These are phyloP conservation scores for Yamadazyma diospyri DNA, from an alignment of 1,139 yeast genomes.

Conservation along the genomic window DNA sequence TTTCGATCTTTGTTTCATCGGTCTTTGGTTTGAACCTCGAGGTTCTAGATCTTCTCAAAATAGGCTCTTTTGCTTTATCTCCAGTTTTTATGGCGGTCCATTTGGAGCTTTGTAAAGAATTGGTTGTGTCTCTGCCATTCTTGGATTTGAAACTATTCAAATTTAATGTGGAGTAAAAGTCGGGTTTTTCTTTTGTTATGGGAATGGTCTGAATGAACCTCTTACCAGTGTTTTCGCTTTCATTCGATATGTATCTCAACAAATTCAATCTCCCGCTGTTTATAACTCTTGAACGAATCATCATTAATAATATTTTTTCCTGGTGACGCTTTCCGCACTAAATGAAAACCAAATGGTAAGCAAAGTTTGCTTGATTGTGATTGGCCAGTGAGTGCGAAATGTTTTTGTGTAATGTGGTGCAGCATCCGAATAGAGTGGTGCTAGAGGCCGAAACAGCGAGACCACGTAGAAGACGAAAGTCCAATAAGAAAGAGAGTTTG, in stretches of 20 bases:
- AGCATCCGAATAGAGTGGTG: background rate
- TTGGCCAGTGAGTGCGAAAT: conserved; percentile 6
- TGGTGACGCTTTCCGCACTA: conserved; percentile 3
- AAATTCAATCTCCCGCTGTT: conserved; percentile 16
- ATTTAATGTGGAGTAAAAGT: conserved; percentile 30
- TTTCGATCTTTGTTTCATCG: conserved; percentile 12
- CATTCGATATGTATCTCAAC: conserved; percentile 24
- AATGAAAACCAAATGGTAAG: conserved; percentile 5
- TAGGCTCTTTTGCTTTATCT: conserved; percentile 10
- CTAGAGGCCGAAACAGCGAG: no score
- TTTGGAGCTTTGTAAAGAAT: conserved; percentile 15
- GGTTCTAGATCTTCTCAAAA: conserved; percentile 33
- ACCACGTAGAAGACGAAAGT: no score
- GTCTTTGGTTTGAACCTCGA: conserved; percentile 28
- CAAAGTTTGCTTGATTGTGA: conserved; percentile 4
- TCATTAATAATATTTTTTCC: conserved; percentile 2
- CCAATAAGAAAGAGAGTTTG: background rate
- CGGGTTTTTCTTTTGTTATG: conserved; percentile 18
- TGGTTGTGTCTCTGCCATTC: conserved; percentile 12
- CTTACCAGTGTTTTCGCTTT: conserved; percentile 27
- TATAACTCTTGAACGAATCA: conserved; percentile 13
- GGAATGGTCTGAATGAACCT: conserved; percentile 45
- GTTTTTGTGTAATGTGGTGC: background rate
- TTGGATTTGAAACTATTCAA: conserved; percentile 13
- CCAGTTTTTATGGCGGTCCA: conserved; percentile 23